A percentile compares a stretch with the other conserved stretches of the same genome.
phyloP scores from a whole-genome alignment of 1,139 yeast genomes.

The Yamadazyma buinensis region DNA sequence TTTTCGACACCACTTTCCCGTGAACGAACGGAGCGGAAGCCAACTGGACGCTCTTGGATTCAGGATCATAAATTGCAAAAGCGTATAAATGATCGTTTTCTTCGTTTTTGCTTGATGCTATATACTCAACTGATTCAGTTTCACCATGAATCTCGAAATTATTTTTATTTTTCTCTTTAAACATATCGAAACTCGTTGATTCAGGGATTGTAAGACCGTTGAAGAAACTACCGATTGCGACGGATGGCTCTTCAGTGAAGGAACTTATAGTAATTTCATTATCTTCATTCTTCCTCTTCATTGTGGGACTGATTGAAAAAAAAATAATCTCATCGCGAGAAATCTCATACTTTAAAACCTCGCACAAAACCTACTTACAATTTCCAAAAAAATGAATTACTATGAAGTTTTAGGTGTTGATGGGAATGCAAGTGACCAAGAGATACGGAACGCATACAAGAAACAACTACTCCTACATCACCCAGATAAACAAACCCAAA shows the following conservation, averaged over 20 bases:
- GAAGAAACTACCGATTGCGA: slow-evolving; percentile 58
- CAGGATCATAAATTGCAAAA: slow-evolving; percentile 69
- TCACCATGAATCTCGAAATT: slow-evolving; percentile 71
- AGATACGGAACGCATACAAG: slow-evolving; percentile 61
- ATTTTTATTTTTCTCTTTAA: slow-evolving; percentile 47
- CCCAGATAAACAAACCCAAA: slow-evolving; percentile 60
- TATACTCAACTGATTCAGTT: slow-evolving; percentile 65
- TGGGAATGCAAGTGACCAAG: slow-evolving; percentile 29
- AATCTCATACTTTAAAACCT: too few relatives aligned
- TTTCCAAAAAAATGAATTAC: slow-evolving; percentile 19
- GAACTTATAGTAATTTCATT: slow-evolving; percentile 30
- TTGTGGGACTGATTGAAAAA: slow-evolving; percentile 2
- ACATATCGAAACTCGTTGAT: slow-evolving; percentile 60
- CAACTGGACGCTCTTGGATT: slow-evolving; percentile 54
- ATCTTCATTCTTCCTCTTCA: slow-evolving; percentile 7
- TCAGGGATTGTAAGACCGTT: slow-evolving; percentile 68
- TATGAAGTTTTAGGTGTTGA: slow-evolving; percentile 55
- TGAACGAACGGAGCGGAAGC: slow-evolving; percentile 57
- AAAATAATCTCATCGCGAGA: slow-evolving; percentile 7
- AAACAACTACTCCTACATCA: slow-evolving; percentile 57
- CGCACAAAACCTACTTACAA: too few relatives aligned
- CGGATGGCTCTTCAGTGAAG: slow-evolving; percentile 30
- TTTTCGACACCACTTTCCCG: slow-evolving; percentile 53
- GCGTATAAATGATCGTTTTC: slow-evolving; percentile 39
- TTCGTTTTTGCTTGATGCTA: slow-evolving; percentile 50